phyloP scores from a whole-genome alignment of 306 rosid genomes.

The Castanea sativa region DNA sequence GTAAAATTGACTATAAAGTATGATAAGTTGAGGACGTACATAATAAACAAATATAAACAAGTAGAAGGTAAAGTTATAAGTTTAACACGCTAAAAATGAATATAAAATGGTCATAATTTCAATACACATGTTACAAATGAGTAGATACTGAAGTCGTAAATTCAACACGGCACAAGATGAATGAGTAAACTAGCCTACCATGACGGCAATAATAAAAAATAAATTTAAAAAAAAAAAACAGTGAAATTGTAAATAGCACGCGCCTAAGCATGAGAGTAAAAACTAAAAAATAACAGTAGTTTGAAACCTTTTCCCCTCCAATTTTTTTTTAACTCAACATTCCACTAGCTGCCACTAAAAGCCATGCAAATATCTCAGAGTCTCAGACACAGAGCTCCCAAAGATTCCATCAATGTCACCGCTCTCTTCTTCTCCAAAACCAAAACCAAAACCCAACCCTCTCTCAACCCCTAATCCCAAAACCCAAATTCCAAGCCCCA shows the following conservation, averaged over 20 bases:
- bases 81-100: too few relatives aligned
- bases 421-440: slow-evolving; percentile 16
- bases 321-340: neutral
- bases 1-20: too few relatives aligned
- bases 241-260: neutral
- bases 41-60: too few relatives aligned
- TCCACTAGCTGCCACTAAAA: slow-evolving; percentile 17
- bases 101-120: too few relatives aligned
- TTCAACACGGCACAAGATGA: too few relatives aligned
- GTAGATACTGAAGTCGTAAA: too few relatives aligned
- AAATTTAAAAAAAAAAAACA: neutral
- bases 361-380: slow-evolving; percentile 19
- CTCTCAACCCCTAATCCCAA: neutral
- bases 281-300: neutral
- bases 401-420: slow-evolving; percentile 25
- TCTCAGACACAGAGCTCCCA: neutral
- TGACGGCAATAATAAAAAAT: neutral
- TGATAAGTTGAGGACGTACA: too few relatives aligned
- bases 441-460: neutral
- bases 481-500: neutral
- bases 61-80: too few relatives aligned
- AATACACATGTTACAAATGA: too few relatives aligned
- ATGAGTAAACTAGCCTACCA: too few relatives aligned
- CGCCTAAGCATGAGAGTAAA: neutral
- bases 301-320: slow-evolving; percentile 3